Base-by-base conservation (phyloP, 352 stramenopile species). In the Elongisporangium undulatum region DNA sequence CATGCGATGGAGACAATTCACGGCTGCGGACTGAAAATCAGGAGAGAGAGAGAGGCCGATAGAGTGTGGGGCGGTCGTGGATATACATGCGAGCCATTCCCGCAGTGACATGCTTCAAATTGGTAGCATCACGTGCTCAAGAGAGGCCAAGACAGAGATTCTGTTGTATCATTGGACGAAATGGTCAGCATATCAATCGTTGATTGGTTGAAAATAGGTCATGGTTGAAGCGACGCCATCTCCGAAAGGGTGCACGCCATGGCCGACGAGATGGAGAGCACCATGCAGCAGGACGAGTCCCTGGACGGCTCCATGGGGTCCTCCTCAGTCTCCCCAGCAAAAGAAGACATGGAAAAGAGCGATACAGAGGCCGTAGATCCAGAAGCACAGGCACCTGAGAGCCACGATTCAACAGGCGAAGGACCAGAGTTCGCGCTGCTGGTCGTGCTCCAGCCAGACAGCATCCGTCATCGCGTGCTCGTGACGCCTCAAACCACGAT, bases 361-460 rank as follows among this genome's bases (percentile, higher is more conserved):
- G 29, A 41, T 13, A 9, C 9, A 15, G 29, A 41, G 5, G 9
- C 29, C 29, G 29, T 41, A 41, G 29, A 9, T 1, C 29, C 29
- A 15, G 29, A 41, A 6, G 29, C 9, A 9, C 29, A 41, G 29
- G 13, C 8, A 2, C 29, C 29, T 15, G 29, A 41, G 29, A 41
- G 29, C 13, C 29, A 41, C 9, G 29, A 41, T 2, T 15, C 29
- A 15, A 2, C 29, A 41, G 29, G 29, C 29, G 29, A 9, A 2
- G 29, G 29, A 41, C 39, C 51, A 23, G 72, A 87, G 38, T 92
- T 89, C 57, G 69, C 71, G 26, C 55, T 94, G 15, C 67, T 91
- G 0, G 69, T 95, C 20, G 62, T 92, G 20, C 56, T 96, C 17
- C 77, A 93, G 60, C 85, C 85, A 13, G 82, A 94, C 22, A 84